Evolutionary conservation across 192 early-diverging fungal species (phyloP), one percentile per base, ranked within the genome.

Genomic region (Kickxella alabastrina): DNA sequence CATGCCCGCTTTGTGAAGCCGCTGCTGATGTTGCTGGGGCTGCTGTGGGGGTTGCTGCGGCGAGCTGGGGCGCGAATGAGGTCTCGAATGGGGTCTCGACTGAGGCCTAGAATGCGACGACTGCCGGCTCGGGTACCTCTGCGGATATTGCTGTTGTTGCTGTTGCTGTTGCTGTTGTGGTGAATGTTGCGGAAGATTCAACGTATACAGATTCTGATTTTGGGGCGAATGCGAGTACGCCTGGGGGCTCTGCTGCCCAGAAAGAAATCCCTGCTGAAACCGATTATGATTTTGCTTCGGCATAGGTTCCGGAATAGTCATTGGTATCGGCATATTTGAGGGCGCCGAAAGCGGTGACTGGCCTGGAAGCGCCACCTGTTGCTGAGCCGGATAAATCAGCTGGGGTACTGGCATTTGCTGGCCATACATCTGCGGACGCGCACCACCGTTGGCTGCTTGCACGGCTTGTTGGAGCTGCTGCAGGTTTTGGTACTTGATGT

Each of bases 1-100:
- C 48, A 50, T 25, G 49, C 18, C 38, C 58, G 49, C 41, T 22
- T n/a, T n/a, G n/a, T n/a, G n/a, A n/a, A n/a, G 45, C 47, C 22
- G 47, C 19, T 6, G 49, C 28, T 17, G 26, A 40, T 5, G 27
- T 32, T 55, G 42, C 37, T 46, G 38, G 27, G 14, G 45, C 25
- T 6, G 55, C 37, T 13, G 47, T 32, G 36, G 57, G 21, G 43
- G 57, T 28, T 14, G 47, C 40, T n/a, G 43, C 13, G 32, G 22
- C 32, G 19, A 22, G 26, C 40, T 29, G 23, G 15, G 28, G 40
- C 17, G 12, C 18, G 50, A 19, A 40, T 50, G 35, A 7, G 43
- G 22, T 3, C 43, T 25, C 14, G 44, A 47, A 1, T 28, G 28
- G 17, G 44, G 44, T 14, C 44, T 28, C 15, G 44, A 47, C 44